phyloP scores from a whole-genome alignment of 2,329 filamentous ascomycete species.

The Fusarium algeriense region DNA sequence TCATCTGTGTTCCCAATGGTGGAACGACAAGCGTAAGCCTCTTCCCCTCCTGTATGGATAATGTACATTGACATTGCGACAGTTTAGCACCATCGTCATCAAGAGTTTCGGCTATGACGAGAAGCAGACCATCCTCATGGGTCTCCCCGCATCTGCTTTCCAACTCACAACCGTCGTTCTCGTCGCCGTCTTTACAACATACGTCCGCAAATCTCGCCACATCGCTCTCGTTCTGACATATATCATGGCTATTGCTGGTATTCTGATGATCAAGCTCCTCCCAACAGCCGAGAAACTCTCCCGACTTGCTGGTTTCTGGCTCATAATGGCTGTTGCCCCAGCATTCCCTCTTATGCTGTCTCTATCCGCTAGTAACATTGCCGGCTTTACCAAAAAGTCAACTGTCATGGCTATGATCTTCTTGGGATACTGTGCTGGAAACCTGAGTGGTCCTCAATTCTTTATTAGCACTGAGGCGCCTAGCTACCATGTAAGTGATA shows the following conservation, averaged over 20 bases:
- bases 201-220: constrained; percentile 11
- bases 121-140: constrained; percentile 20
- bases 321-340: neutral
- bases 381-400: constrained; percentile 15
- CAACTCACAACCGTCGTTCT: constrained; percentile 15
- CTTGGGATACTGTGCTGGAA: constrained; percentile 18
- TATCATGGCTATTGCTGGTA: constrained; percentile 15
- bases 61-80: neutral
- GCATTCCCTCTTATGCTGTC: constrained; percentile 17
- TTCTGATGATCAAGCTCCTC: constrained; percentile 18
- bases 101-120: constrained; percentile 19
- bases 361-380: constrained; percentile 7
- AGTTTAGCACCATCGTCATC: constrained; percentile 24
- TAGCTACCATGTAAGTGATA: neutral
- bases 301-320: constrained; percentile 7
- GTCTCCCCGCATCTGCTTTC: constrained; percentile 11
- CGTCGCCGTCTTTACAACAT: constrained; percentile 5
- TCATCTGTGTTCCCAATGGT: constrained; percentile 20
- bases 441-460: constrained; percentile 10
- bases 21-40: neutral
- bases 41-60: neutral
- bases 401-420: constrained; percentile 25
- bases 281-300: constrained; percentile 1
- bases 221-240: constrained; percentile 11
- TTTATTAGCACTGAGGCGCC: constrained; percentile 9